Percentiles rank a stretch among this genome's conserved stretches.
These are phyloP conservation scores for Starmerella sp. DNA, from an alignment of 805 yeast species.

Conservation along the genomic window DNA sequence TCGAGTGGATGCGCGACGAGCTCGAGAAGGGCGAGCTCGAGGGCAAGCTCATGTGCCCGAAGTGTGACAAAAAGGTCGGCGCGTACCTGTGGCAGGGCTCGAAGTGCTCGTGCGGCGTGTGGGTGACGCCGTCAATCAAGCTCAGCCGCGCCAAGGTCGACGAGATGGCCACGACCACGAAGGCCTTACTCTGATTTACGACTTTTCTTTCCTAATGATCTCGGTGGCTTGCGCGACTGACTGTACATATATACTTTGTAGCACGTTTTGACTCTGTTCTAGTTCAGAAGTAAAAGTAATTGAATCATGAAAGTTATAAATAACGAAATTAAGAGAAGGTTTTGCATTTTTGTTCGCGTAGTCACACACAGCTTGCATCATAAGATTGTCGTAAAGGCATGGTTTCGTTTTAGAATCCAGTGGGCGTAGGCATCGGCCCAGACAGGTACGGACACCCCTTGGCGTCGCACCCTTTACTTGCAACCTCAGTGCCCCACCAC, in stretches of 20 bases:
- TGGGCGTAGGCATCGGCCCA: conserved; percentile 8
- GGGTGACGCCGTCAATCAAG: conserved; percentile 90
- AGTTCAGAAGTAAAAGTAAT: no score
- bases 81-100: conserved; percentile 92
- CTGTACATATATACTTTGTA: no score
- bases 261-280: no score
- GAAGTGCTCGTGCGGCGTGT: conserved; percentile 85
- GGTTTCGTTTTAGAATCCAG: neutral
- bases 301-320: no score
- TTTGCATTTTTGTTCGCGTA: no score
- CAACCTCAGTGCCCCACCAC: conserved; percentile 59
- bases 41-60: conserved; percentile 78
- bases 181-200: neutral
- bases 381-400: no score
- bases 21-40: conserved; percentile 64
- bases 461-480: conserved; percentile 15
- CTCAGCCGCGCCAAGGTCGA: conserved; percentile 75
- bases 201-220: no score
- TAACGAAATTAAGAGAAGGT: no score
- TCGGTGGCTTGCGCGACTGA: no score
- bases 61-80: conserved; percentile 76
- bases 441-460: conserved; percentile 13
- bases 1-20: conserved; percentile 83
- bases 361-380: no score
- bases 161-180: conserved; percentile 31